These are phyloP conservation scores for Cornus controversa DNA, from an alignment of 148 eudicot genomes.

Conservation along the genomic window DNA sequence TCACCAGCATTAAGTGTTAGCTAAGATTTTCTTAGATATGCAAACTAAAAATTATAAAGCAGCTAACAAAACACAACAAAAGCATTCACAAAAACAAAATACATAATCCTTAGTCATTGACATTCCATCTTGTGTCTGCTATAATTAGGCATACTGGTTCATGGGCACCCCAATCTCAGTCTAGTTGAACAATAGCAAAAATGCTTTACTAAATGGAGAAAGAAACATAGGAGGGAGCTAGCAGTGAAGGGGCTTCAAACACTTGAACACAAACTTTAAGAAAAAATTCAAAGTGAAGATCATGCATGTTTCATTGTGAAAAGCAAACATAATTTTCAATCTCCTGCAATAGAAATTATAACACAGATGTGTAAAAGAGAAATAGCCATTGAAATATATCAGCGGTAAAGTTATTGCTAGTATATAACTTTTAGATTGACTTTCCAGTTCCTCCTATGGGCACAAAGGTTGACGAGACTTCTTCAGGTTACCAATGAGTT, in stretches of 20 bases:
- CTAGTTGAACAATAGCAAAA: not conserved
- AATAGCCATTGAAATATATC: not conserved
- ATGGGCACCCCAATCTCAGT: not conserved
- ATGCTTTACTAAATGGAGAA: not conserved
- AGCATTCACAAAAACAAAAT: not conserved
- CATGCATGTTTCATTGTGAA: not conserved
- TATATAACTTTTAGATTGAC: not conserved
- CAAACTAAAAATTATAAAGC: not conserved
- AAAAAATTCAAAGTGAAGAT: not conserved
- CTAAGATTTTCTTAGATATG: not conserved
- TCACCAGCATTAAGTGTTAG: not conserved
- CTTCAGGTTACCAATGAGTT: not conserved
- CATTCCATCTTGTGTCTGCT: not conserved
- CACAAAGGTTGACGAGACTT: not conserved
- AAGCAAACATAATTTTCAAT: not conserved
- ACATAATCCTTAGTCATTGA: not conserved
- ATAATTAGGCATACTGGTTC: not conserved
- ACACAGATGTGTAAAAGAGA: not conserved
- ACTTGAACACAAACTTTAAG: not conserved
- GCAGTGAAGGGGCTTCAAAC: too few species aligned
- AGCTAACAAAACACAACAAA: not conserved
- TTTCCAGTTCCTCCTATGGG: not conserved
- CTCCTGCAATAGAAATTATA: not conserved
- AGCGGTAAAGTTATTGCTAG: not conserved
- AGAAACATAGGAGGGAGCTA: not conserved